These are phyloP conservation scores for Uronychia binucleata DNA, from an alignment of 73 alveolate species.

Conservation along the genomic window DNA sequence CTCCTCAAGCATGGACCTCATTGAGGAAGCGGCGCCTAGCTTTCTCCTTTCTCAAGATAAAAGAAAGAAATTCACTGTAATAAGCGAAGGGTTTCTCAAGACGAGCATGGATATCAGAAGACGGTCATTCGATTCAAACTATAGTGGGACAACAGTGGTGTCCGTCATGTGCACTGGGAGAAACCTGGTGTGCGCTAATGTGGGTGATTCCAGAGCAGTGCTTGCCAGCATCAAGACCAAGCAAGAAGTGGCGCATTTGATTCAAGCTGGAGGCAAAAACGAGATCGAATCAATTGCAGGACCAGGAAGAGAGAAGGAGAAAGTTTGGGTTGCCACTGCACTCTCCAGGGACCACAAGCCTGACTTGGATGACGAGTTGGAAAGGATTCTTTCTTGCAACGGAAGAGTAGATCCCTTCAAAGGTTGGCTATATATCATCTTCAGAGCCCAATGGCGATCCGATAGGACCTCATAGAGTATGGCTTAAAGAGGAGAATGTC, in stretches of 20 bases:
- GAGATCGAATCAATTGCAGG: slow-evolving; percentile 41
- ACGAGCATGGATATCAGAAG: background rate
- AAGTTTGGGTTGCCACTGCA: slow-evolving; percentile 67
- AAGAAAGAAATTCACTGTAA: background rate
- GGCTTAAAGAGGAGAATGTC: slow-evolving; percentile 60
- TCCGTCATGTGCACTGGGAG: slow-evolving; percentile 66
- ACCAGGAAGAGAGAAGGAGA: slow-evolving; percentile 29
- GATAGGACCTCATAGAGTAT: slow-evolving; percentile 73
- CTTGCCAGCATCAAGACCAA: slow-evolving; percentile 42
- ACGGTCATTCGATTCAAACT: background rate
- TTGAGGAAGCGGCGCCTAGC: background rate
- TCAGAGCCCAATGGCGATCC: slow-evolving; percentile 78
- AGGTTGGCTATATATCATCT: background rate
- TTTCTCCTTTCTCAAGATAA: background rate
- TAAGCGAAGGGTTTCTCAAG: background rate
- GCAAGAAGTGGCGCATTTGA: slow-evolving; percentile 6
- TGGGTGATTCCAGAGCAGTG: slow-evolving; percentile 80
- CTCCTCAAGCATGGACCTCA: background rate
- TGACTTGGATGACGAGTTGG: slow-evolving; percentile 87
- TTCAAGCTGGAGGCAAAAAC: slow-evolving; percentile 3
- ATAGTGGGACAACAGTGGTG: slow-evolving; percentile 71
- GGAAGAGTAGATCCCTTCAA: slow-evolving; percentile 92
- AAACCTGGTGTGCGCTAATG: slow-evolving; percentile 68
- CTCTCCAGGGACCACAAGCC: slow-evolving; percentile 98
- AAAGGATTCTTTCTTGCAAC: slow-evolving; percentile 73